A percentile compares a stretch with the other conserved stretches of the same genome.
These are phyloP conservation scores for Microbotryomycetes sp. DNA, from an alignment of 1,284 basidiomycete genomes.

Conservation along the genomic window DNA sequence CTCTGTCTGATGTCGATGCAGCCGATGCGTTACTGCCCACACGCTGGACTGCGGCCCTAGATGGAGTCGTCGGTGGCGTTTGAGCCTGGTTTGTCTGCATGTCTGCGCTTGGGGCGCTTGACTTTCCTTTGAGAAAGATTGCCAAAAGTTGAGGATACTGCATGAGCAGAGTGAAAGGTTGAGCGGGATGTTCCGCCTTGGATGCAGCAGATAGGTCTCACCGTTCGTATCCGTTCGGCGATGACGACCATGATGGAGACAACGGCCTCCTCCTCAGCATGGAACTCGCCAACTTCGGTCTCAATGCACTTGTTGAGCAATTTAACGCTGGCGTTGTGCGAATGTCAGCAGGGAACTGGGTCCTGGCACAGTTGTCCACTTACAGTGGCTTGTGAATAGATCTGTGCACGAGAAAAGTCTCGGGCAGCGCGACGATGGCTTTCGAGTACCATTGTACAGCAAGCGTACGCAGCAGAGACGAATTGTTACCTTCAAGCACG, in stretches of 20 bases:
- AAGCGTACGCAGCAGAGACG: slow-evolving; percentile 75
- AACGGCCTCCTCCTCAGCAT: slow-evolving; percentile 56
- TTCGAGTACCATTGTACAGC: slow-evolving; percentile 75
- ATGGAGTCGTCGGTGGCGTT: not conserved
- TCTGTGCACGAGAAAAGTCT: slow-evolving; percentile 82
- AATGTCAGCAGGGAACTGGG: slow-evolving; percentile 70
- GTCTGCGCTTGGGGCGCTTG: slow-evolving; percentile 31
- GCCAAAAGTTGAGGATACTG: slow-evolving; percentile 83
- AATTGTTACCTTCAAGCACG: slow-evolving; percentile 65
- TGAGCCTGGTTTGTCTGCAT: slow-evolving; percentile 46
- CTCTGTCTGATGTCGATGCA: not conserved
- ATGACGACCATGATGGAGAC: slow-evolving; percentile 54
- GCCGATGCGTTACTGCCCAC: slow-evolving; percentile 1
- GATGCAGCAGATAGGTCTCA: slow-evolving; percentile 65
- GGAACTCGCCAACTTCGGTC: slow-evolving; percentile 75
- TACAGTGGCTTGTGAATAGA: slow-evolving; percentile 45
- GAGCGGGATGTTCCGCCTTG: too few relatives aligned
- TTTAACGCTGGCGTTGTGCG: slow-evolving; percentile 44
- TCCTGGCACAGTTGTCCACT: not conserved
- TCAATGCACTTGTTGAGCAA: slow-evolving; percentile 82
- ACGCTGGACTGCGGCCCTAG: slow-evolving; percentile 1
- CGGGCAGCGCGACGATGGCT: slow-evolving; percentile 79
- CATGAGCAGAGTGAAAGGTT: too few relatives aligned
- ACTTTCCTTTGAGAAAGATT: slow-evolving; percentile 90
- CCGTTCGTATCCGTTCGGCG: slow-evolving; percentile 21